Evolutionary conservation across 23 red algal genomes (phyloP), one percentile per base, ranked within the genome.

Genomic region (Gracilaria domingensis): DNA sequence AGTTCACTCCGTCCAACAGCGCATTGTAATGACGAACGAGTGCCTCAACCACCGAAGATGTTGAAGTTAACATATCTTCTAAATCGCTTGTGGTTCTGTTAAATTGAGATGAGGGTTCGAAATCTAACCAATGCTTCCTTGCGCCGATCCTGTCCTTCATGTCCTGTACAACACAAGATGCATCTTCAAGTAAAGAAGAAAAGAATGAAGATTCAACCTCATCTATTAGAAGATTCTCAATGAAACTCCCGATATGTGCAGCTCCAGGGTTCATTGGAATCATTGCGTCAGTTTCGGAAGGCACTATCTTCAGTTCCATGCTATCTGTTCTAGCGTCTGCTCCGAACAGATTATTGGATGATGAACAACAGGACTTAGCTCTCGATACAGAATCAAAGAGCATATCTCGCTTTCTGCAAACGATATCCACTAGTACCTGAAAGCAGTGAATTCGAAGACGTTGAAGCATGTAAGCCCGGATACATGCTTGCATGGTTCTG

Each of bases 381-480:
- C 26, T 50, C 23, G 72, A 77, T 11, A 77, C 20, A 28, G 72
- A 77, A 25, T 77, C 72, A 77, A 77, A 51, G 2, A 77, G 72
- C 38, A 25, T 77, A 28, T 77, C 72, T 20, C 72, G 72, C 72
- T 77, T 77, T 49, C 38, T 8, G 4, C 21, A 48, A 4, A 77
- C 36, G 17, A 30, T 30, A 16, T 77, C 40, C 26, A 45, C 45
- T 50, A 77, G 45, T n/a, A 51, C 72, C 39, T 77, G 72, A 50
- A 50, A 77, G 39, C 72, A 77, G 72, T 77, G 72, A 50, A 77
- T 77, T 25, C 72, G 72, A 77, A 77, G 72, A 32, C 72, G 72
- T 77, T 77, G 72, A 32, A 29, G 23, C 72, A 77, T 77, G 23
- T 77, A 77, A 45, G 42, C 72, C 45, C 26, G 20, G 23, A 77